Conservation (phyloP, 176 grass and related monocot genomes). For the Triticum urartu region DNA sequence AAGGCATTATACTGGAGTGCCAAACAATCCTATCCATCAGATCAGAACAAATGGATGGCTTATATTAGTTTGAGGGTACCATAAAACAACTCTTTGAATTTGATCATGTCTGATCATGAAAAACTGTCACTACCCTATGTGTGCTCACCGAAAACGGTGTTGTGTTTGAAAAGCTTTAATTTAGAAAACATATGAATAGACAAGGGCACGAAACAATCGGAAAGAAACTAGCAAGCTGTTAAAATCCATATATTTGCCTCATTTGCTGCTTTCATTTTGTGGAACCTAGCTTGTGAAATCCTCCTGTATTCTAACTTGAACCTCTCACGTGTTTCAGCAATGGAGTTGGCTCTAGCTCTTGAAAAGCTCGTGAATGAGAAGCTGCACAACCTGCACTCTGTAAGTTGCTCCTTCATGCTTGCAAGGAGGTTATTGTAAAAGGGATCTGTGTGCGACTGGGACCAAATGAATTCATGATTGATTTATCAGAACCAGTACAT, state of each 20-base stretch:
- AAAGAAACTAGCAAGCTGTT: neutral
- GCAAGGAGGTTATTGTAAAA: neutral
- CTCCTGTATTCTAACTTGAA: neutral
- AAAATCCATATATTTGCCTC: neutral
- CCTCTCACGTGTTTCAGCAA: neutral
- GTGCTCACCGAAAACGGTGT: neutral
- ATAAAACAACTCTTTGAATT: neutral
- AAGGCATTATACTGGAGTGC: no score
- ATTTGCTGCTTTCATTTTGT: neutral
- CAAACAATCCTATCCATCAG: no score
- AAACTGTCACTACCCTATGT: neutral
- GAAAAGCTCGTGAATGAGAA: constrained; percentile 17
- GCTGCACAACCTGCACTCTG: constrained; percentile 19
- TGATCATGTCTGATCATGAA: neutral
- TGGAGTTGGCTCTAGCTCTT: constrained; percentile 11
- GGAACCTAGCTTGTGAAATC: neutral
- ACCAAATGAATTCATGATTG: neutral
- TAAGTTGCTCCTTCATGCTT: neutral
- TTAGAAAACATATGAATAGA: neutral
- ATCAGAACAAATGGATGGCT: no score
- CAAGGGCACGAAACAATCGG: neutral
- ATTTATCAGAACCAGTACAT: neutral
- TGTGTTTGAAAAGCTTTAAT: neutral
- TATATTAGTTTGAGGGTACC: no score
- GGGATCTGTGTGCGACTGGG: neutral